Evolutionary conservation across 1,284 basidiomycete genomes (phyloP).

Genomic region (Ganoderma lingzhi): DNA sequence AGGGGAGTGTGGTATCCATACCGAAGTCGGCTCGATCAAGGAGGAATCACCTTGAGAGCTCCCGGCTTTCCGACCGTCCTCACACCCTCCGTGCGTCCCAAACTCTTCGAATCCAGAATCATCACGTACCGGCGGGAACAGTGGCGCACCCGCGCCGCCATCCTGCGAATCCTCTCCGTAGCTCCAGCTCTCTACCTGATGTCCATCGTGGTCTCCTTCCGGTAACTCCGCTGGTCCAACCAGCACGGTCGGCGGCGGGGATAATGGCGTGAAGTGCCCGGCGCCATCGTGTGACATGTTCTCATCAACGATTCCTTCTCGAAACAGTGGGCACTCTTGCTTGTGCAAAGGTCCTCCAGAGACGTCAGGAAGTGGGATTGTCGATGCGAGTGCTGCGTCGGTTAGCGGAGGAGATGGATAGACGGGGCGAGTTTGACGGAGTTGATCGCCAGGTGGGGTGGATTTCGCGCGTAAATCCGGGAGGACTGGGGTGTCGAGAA

Average conservation of each 20-base stretch:
- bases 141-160: conserved; percentile 17
- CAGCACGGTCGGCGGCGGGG: conserved; percentile 35
- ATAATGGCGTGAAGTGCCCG: conserved; percentile 31
- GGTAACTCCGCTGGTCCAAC: conserved; percentile 33
- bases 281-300: conserved; percentile 35
- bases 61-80: conserved; percentile 14
- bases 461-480: conserved; percentile 26
- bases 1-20: conserved; percentile 33
- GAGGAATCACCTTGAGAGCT: conserved; percentile 17
- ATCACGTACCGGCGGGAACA: conserved; percentile 33
- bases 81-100: conserved; percentile 21
- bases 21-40: conserved; percentile 35
- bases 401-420: conserved; percentile 39
- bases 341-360: conserved; percentile 17
- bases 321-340: conserved; percentile 13
- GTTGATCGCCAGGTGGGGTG: conserved; percentile 29
- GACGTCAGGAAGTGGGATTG: conserved; percentile 34
- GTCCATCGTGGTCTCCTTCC: conserved; percentile 7
- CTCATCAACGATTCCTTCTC: conserved; percentile 20
- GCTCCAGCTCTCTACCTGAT: conserved; percentile 29
- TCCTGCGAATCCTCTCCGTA: conserved; percentile 26
- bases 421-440: conserved; percentile 19
- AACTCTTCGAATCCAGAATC: conserved; percentile 38
- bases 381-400: conserved; percentile 34
- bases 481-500: conserved; percentile 5